Evolutionary conservation across 2,329 filamentous ascomycete species (phyloP).

Genomic region (Aphanocladium album): DNA sequence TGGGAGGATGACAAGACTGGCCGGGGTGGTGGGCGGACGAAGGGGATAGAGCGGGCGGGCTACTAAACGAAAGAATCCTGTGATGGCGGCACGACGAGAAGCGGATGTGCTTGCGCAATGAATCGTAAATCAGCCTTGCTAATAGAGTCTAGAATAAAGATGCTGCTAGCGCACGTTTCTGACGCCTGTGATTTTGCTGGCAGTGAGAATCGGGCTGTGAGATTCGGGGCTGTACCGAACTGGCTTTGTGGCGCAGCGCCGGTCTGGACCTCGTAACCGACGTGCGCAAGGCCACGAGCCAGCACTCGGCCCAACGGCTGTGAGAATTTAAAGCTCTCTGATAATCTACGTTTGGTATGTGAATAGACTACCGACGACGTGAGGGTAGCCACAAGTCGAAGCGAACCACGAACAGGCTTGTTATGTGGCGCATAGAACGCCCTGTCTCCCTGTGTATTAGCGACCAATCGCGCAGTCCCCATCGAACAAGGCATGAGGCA

Average conservation of each 20-base stretch:
- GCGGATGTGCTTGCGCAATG: neutral
- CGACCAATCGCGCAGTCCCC: too few relatives aligned
- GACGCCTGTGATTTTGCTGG: neutral
- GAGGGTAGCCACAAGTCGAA: too few relatives aligned
- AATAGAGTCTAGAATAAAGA: neutral
- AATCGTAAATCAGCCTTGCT: neutral
- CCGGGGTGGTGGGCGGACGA: neutral
- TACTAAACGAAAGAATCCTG: neutral
- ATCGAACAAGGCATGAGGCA: too few relatives aligned
- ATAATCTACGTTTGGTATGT: too few relatives aligned
- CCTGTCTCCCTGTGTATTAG: too few relatives aligned
- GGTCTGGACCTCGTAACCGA: neutral
- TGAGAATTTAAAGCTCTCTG: neutral
- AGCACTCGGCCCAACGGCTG: neutral
- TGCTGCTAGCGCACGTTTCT: neutral
- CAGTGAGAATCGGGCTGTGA: neutral
- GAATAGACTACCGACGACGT: too few relatives aligned
- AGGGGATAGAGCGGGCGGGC: neutral
- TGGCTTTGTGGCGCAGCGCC: neutral
- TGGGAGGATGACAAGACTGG: neutral
- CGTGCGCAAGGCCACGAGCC: neutral
- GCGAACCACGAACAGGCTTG: too few relatives aligned
- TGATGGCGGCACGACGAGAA: neutral
- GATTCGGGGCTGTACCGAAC: slow-evolving; percentile 2
- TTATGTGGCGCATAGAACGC: too few relatives aligned